A percentile compares a stretch with the other conserved stretches of the same genome.
Evolutionary conservation across 1,284 basidiomycete species (phyloP).

Genomic region (Microbotryomycetes sp.): DNA sequence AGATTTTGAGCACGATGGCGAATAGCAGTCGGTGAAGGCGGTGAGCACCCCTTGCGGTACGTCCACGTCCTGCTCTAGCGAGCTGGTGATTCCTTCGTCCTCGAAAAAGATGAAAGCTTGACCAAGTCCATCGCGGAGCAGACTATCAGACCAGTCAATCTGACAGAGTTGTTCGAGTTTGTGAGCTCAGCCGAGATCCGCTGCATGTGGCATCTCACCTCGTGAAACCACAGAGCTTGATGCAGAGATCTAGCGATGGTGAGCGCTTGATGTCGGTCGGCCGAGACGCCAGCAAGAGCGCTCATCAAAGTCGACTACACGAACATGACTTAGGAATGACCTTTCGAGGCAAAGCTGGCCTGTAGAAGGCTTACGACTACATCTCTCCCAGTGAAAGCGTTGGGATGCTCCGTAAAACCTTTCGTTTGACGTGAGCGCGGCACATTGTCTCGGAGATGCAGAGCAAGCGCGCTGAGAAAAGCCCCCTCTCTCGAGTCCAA

Average conservation of each 20-base stretch:
- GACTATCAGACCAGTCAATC: slow-evolving; percentile 51
- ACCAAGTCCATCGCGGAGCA: neutral
- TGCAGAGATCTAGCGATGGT: slow-evolving; percentile 82
- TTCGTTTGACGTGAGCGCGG: slow-evolving; percentile 80
- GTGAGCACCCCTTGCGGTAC: slow-evolving; percentile 81
- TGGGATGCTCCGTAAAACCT: slow-evolving; percentile 75
- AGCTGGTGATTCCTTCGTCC: neutral
- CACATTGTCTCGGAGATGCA: slow-evolving; percentile 77
- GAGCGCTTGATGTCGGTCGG: slow-evolving; percentile 71
- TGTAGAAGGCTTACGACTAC: slow-evolving; percentile 60
- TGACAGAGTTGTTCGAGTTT: slow-evolving; percentile 64
- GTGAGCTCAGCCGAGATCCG: slow-evolving; percentile 47
- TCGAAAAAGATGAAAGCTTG: slow-evolving; percentile 3
- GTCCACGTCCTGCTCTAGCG: slow-evolving; percentile 40
- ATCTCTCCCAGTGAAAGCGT: slow-evolving; percentile 84
- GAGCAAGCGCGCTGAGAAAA: slow-evolving; percentile 77
- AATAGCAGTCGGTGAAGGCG: slow-evolving; percentile 53
- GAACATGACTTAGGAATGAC: slow-evolving; percentile 66
- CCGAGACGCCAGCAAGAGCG: slow-evolving; percentile 43
- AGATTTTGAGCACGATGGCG: slow-evolving; percentile 67
- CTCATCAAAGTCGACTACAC: slow-evolving; percentile 40
- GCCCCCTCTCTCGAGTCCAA: slow-evolving; percentile 54
- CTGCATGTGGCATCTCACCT: slow-evolving; percentile 99
- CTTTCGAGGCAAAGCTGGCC: slow-evolving; percentile 70
- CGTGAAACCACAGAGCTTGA: slow-evolving; percentile 88